A percentile compares a stretch with the other conserved stretches of the same genome.
Evolutionary conservation across 2,329 filamentous ascomycete species (phyloP).

Genomic region (Raffaelea arxii): DNA sequence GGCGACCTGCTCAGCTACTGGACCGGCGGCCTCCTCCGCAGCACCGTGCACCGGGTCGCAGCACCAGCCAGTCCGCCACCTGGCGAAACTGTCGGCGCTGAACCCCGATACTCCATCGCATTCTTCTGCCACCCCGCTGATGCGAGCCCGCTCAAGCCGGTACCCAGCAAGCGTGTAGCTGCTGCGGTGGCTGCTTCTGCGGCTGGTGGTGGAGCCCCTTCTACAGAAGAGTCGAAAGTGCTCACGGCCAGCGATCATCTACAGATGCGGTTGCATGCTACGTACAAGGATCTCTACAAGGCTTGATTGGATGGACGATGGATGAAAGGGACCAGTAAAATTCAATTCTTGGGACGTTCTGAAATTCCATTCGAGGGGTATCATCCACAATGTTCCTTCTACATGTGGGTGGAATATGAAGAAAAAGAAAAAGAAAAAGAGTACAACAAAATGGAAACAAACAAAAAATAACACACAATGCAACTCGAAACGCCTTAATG

Average conservation of each 20-base stretch:
- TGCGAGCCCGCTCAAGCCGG: slow-evolving; percentile 39
- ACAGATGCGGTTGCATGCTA: slow-evolving; percentile 49
- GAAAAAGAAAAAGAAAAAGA: background rate
- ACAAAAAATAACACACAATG: background rate
- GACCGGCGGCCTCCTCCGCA: slow-evolving; percentile 80
- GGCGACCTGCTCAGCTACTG: slow-evolving; percentile 67
- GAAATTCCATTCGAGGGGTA: too few relatives aligned
- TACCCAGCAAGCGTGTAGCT: slow-evolving; percentile 50
- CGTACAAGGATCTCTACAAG: slow-evolving; percentile 46
- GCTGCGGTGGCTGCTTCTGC: slow-evolving; percentile 22
- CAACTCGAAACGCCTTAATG: background rate
- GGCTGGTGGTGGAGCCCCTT: slow-evolving; percentile 31
- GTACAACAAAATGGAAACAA: background rate
- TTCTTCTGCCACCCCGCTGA: slow-evolving; percentile 59
- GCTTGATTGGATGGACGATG: too few relatives aligned
- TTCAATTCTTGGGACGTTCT: too few relatives aligned
- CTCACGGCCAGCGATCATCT: slow-evolving; percentile 57
- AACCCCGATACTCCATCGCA: slow-evolving; percentile 54
- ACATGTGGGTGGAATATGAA: background rate
- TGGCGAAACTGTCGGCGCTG: slow-evolving; percentile 37
- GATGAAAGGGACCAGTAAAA: too few relatives aligned
- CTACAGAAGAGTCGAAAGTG: slow-evolving; percentile 31
- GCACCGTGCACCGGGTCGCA: slow-evolving; percentile 81
- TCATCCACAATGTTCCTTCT: too few relatives aligned
- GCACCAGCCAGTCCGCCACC: slow-evolving; percentile 40